Percentiles rank a stretch among this genome's conserved stretches.
phyloP scores from a whole-genome alignment of 2,329 filamentous ascomycete genomes.

The Diaporthe capsici region DNA sequence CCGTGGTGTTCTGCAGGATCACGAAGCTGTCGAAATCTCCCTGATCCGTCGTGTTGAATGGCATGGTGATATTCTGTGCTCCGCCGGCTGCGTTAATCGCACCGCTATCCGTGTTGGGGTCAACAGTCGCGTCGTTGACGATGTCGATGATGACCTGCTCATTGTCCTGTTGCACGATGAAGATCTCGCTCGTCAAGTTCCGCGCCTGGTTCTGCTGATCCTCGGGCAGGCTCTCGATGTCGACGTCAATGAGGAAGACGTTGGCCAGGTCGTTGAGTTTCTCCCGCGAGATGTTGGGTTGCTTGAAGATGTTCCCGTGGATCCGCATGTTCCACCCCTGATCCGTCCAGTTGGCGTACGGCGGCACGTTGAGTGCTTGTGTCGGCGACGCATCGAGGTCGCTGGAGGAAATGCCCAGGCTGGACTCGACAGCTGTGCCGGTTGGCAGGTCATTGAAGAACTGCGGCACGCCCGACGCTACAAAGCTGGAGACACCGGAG shows the following conservation, averaged over 20 bases:
- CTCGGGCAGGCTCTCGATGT: conserved; percentile 70
- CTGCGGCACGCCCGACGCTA: conserved; percentile 75
- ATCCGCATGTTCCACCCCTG: conserved; percentile 82
- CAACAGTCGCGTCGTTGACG: conserved; percentile 56
- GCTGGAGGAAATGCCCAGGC: conserved; percentile 69
- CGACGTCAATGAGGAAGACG: conserved; percentile 76
- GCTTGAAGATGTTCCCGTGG: conserved; percentile 86
- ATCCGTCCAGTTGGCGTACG: conserved; percentile 84
- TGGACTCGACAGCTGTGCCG: conserved; percentile 71
- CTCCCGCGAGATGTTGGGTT: conserved; percentile 75
- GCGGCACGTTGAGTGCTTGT: conserved; percentile 79
- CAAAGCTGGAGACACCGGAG: conserved; percentile 70
- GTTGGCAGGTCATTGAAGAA: conserved; percentile 78
- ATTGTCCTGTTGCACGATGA: conserved; percentile 79
- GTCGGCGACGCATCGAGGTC: conserved; percentile 76
- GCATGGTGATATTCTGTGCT: conserved; percentile 73
- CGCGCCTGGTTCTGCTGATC: conserved; percentile 76
- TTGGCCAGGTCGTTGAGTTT: conserved; percentile 80
- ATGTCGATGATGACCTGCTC: conserved; percentile 75
- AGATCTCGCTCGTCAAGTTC: conserved; percentile 81
- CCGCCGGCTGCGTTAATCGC: conserved; percentile 68
- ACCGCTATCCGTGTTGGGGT: conserved; percentile 70
- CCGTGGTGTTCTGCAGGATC: conserved; percentile 70
- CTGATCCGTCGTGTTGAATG: conserved; percentile 74
- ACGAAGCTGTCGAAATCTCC: conserved; percentile 84